Conservation (phyloP, 2,329 filamentous ascomycete genomes). For the Penicillium sp. region DNA sequence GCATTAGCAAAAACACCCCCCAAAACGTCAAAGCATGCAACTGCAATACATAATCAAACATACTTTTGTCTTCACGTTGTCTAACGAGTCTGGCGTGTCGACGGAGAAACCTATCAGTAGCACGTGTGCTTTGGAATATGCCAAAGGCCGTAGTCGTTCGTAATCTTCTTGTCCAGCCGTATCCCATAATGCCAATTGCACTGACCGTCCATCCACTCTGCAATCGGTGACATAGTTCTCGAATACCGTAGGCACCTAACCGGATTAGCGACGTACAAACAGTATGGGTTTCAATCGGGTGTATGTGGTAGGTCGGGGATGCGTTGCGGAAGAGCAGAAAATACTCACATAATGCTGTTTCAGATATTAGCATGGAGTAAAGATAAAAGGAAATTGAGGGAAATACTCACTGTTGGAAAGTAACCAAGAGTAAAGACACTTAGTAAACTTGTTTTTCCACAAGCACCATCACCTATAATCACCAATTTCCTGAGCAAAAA, state of each 20-base stretch:
- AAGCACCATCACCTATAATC: slow-evolving; percentile 95
- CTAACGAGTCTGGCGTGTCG: slow-evolving; percentile 90
- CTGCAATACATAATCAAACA: slow-evolving; percentile 19
- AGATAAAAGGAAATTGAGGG: not conserved
- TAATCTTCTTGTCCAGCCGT: slow-evolving; percentile 99
- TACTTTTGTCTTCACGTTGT: slow-evolving; percentile 97
- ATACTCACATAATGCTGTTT: slow-evolving; percentile 44
- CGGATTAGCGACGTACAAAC: slow-evolving; percentile 9
- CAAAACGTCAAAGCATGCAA: not conserved
- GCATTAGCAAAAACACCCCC: slow-evolving; percentile 15
- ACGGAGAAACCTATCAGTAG: slow-evolving; percentile 94
- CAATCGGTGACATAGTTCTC: slow-evolving; percentile 99
- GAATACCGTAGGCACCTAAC: slow-evolving; percentile 90
- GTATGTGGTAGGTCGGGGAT: not conserved
- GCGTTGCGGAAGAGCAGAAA: not conserved
- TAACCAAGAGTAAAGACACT: slow-evolving; percentile 98
- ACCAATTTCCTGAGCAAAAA: slow-evolving; percentile 71
- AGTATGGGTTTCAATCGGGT: slow-evolving; percentile 9
- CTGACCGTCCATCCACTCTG: slow-evolving; percentile 96
- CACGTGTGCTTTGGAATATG: slow-evolving; percentile 96
- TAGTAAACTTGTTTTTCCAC: slow-evolving; percentile 94
- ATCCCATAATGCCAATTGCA: slow-evolving; percentile 97
- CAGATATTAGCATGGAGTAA: slow-evolving; percentile 6
- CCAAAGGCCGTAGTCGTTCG: slow-evolving; percentile 86
- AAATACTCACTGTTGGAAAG: slow-evolving; percentile 80